Evolutionary conservation across 2,329 filamentous ascomycete genomes (phyloP).

Genomic region (Microsporum audouinii): DNA sequence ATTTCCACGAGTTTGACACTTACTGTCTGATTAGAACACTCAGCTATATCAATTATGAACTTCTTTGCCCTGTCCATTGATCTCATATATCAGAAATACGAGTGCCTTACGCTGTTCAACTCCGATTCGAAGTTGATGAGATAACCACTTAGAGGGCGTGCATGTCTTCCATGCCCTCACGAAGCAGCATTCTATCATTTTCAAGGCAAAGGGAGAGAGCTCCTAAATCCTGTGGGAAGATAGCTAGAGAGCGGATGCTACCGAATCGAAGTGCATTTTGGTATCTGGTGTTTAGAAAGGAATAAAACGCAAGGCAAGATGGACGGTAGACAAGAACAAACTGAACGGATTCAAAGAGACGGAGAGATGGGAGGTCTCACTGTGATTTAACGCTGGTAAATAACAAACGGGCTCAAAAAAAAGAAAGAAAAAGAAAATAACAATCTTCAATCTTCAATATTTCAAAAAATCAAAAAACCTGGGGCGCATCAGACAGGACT

Average conservation of each 20-base stretch:
- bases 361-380: not conserved
- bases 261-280: not conserved
- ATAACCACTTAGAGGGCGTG: too few relatives aligned
- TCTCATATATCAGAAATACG: too few relatives aligned
- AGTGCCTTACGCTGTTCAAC: too few relatives aligned
- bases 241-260: not conserved
- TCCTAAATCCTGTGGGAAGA: not conserved
- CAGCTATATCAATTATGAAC: too few relatives aligned
- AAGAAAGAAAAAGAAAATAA: slow-evolving; percentile 13
- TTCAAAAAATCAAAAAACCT: not conserved
- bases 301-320: slow-evolving; percentile 2
- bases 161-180: too few relatives aligned
- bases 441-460: slow-evolving; percentile 4
- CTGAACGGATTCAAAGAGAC: not conserved
- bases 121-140: too few relatives aligned
- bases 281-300: not conserved
- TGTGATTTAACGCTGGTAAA: not conserved
- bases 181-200: too few relatives aligned
- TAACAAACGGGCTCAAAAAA: not conserved
- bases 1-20: too few relatives aligned
- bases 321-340: not conserved
- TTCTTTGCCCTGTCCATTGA: too few relatives aligned
- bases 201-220: not conserved
- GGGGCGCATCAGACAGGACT: not conserved
- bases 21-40: too few relatives aligned